These are phyloP conservation scores for Alliaria petiolata DNA, from an alignment of 345 rosid species.

Conservation along the genomic window DNA sequence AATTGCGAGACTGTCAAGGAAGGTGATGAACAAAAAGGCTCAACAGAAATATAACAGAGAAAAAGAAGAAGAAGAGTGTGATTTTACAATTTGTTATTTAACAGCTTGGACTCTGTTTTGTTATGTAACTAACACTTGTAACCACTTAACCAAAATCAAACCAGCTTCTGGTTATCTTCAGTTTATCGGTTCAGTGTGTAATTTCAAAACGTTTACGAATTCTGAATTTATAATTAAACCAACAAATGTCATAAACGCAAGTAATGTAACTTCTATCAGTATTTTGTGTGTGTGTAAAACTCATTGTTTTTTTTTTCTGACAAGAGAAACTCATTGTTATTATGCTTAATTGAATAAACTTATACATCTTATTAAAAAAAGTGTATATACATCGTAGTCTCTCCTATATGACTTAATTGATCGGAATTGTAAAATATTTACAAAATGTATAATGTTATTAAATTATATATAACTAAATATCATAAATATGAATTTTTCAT, in stretches of 20 bases:
- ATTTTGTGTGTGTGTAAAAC: neutral
- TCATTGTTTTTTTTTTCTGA: neutral
- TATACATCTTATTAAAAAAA: too few species aligned
- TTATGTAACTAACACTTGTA: neutral
- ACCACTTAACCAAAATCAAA: neutral
- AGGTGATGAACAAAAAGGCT: neutral
- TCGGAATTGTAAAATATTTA: neutral
- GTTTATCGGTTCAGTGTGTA: neutral
- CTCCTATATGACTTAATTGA: neutral
- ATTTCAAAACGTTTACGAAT: neutral
- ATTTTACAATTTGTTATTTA: neutral
- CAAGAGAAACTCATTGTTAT: neutral
- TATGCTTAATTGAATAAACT: neutral
- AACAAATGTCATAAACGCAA: neutral
- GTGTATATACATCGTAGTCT: neutral
- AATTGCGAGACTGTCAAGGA: too few species aligned
- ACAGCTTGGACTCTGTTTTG: neutral
- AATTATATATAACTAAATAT: neutral
- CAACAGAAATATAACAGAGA: too few species aligned
- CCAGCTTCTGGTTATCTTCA: neutral
- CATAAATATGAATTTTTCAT: neutral
- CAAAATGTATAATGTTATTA: neutral
- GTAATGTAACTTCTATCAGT: neutral
- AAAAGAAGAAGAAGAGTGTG: neutral
- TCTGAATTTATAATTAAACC: too few species aligned